Evolutionary conservation across 495 filamentous ascomycete genomes (phyloP).

Genomic region (Aspergillus leporis): DNA sequence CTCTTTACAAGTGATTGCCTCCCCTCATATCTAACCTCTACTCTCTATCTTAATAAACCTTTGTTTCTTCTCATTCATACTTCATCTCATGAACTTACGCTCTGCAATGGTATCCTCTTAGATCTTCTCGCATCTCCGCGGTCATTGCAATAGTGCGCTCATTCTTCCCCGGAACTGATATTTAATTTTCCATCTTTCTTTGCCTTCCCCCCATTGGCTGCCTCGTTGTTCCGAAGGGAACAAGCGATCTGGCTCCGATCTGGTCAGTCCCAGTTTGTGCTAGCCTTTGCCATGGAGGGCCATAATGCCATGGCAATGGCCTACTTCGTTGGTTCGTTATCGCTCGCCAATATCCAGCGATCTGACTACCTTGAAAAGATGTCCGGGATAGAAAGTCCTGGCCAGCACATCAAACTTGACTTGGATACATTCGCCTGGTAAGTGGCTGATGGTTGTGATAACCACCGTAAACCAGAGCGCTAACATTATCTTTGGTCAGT

Average conservation of each 20-base stretch:
- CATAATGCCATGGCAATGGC: slow-evolving; percentile 66
- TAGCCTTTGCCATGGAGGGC: slow-evolving; percentile 55
- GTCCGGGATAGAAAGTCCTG: slow-evolving; percentile 54
- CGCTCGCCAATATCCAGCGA: slow-evolving; percentile 51
- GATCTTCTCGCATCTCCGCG: slow-evolving; percentile 6
- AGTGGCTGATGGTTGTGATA: slow-evolving; percentile 15
- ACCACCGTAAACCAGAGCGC: background rate
- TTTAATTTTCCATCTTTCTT: slow-evolving; percentile 5
- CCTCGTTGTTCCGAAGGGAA: background rate
- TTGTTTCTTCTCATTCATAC: slow-evolving; percentile 10
- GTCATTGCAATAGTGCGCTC: slow-evolving; percentile 9
- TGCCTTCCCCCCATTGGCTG: background rate
- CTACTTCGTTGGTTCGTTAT: slow-evolving; percentile 57
- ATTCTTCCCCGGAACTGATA: background rate
- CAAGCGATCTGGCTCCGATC: background rate
- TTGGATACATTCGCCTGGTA: slow-evolving; percentile 61
- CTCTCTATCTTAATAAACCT: slow-evolving; percentile 14
- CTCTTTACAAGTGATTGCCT: slow-evolving; percentile 15
- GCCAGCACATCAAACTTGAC: slow-evolving; percentile 59
- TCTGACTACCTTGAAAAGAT: slow-evolving; percentile 55
- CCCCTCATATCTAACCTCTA: slow-evolving; percentile 16
- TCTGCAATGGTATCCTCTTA: slow-evolving; percentile 15
- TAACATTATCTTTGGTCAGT: slow-evolving; percentile 13
- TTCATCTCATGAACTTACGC: background rate
- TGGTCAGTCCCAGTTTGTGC: slow-evolving; percentile 1